Base-by-base conservation (phyloP, 2,329 filamentous ascomycete species). In the Phaeosphaeriaceae sp. region DNA sequence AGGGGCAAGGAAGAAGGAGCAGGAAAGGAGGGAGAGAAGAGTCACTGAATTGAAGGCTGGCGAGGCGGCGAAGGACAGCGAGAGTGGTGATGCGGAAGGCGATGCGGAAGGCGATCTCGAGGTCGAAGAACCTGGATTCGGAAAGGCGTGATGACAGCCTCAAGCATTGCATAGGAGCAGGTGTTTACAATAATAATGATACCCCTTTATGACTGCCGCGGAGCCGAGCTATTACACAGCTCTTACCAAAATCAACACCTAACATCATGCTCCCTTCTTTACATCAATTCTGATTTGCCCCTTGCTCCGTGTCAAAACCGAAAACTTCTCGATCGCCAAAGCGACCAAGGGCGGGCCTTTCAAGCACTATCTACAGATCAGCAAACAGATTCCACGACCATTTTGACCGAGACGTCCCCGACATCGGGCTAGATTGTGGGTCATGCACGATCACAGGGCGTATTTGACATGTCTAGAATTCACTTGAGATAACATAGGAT, bases 1-100 rank as follows among this genome's bases (percentile, higher is more conserved):
- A 48, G 86, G 86, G 0, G 88, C 88, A 1, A 54, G 75, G 52
- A 75, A 73, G 63, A 73, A 75, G 61, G 72, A 75, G 60, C 42
- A 55, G 47, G 74, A 76, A 63, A 58, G 72, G 33, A 33, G 66
- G 22, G 71, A 72, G 54, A 65, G 56, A 57, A 60, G 57, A 27
- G 33, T 61, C 3, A 49, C 47, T 2, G 61, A 65, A 33, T 31
- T 61, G 2, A 67, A 61, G 48, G 53, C 58, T 6, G 61, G 56
- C 1, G 58, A 69, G 19, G 58, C 52, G 15, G 59, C 54, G 2
- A 66, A 56, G 57, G 66, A 65, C n/a, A 52, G 54, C 9, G 67
- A 70, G 53, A 57, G 55, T 44, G 63, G 24, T 2, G 63, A 62
- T n/a, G 62, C 31, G 17, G 57, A 58, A 6, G 65, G 44, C 1